These are phyloP conservation scores for Fusarium sp. DNA, from an alignment of 2,329 filamentous ascomycete genomes.

Conservation along the genomic window DNA sequence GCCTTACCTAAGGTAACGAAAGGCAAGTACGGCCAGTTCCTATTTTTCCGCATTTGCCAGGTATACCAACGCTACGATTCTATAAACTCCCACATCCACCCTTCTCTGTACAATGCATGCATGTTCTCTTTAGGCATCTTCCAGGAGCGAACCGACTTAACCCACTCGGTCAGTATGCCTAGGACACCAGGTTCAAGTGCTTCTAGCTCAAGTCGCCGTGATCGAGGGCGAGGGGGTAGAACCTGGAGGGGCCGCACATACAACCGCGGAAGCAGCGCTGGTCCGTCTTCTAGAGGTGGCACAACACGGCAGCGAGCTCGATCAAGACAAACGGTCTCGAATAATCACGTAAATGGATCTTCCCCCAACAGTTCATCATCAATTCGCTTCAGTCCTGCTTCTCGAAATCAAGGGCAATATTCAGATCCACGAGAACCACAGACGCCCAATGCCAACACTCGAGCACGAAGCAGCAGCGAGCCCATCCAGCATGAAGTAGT, in stretches of 20 bases:
- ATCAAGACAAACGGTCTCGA: not conserved
- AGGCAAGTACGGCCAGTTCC: not conserved
- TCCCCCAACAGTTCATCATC: not conserved
- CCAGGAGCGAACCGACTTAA: not conserved
- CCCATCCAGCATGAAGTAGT: conserved; percentile 68
- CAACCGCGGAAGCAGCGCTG: not conserved
- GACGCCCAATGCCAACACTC: not conserved
- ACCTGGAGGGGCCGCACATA: conserved; percentile 1
- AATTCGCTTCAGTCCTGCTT: not conserved
- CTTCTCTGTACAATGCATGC: not conserved
- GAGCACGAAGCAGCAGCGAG: conserved; percentile 22
- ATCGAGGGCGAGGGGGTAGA: conserved; percentile 17
- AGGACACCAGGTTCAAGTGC: conserved; percentile 10
- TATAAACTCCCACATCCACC: not conserved
- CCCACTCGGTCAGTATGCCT: conserved; percentile 21
- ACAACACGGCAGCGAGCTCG: conserved; percentile 4
- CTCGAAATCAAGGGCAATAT: not conserved
- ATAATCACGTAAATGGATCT: not conserved
- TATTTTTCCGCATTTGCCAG: not conserved
- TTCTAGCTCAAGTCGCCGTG: conserved; percentile 19
- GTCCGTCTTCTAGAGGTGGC: conserved; percentile 16
- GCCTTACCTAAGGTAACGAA: not conserved
- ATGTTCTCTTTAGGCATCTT: not conserved
- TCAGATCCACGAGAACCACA: not conserved
- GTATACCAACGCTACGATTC: not conserved